Base-by-base conservation (phyloP, 257 asterid species). In the Voacanga thouarsii region DNA sequence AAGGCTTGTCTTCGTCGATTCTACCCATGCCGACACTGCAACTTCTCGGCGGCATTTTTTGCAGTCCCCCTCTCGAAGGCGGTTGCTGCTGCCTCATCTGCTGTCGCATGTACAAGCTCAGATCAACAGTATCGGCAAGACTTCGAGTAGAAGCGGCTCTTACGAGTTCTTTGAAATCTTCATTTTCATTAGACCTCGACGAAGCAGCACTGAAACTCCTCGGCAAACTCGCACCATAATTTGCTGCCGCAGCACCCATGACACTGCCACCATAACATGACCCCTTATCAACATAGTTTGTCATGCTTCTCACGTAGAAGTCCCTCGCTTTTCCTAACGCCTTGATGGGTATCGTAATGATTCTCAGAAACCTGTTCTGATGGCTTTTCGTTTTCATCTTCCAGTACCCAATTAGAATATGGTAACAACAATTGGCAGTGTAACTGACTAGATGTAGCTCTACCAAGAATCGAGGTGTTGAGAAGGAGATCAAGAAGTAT, bases 1-100 rank as follows among this genome's bases (percentile, higher is more conserved):
- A 84, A 6, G 98, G 91, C 4, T 77, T 79, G 0, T 95, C 99
- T 59, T 95, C 99, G 69, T 93, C 99, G 43, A 95, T 95, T 66
- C 87, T 92, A 12, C 94, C 98, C 94, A 95, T 91, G 0, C 89
- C 96, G 0, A 90, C 98, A 24, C 96, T 93, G 75, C 45, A 39
- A 80, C 98, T 92, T 12, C 98, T 85, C 6, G 89, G 90, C 77
- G 93, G 89, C 88, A 80, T 50, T 50, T 79, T 82, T 76, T 78
- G 82, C 3, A 80, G 72, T 56, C 67, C 64, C 23, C 39, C 56
- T 4, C 18, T 65, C 37, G n/a, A 16, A 2, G 28, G 49, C 79
- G 79, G 71, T 33, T 33, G 37, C 0, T 73, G 72, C 39, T 63
- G 47, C 76, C 41, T 64, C 77, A 76, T 66, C 77, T 76, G 79